Conservation (phyloP, 257 asterid species). For the Fraxinus anomala region DNA sequence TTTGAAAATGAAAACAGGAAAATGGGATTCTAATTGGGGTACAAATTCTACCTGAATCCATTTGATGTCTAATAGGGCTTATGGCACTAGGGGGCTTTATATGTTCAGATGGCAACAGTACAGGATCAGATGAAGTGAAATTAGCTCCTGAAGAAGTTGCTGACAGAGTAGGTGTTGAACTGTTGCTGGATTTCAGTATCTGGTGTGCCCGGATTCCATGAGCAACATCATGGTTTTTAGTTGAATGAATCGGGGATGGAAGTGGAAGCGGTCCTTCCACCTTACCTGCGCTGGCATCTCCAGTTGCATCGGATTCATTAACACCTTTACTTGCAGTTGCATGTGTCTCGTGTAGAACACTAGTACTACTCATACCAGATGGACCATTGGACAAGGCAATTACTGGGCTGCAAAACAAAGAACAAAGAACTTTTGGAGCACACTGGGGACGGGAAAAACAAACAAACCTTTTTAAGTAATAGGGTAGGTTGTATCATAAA, state of each 20-base stretch:
- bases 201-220: conserved; percentile 31
- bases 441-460: background rate
- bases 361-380: conserved; percentile 42
- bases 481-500: conserved; percentile 1
- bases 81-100: conserved; percentile 37
- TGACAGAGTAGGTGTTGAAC: conserved; percentile 33
- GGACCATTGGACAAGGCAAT: conserved; percentile 50
- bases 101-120: conserved; percentile 50
- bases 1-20: conserved; percentile 8
- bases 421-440: conserved; percentile 23
- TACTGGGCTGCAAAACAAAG: conserved; percentile 54
- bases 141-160: conserved; percentile 41
- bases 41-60: conserved; percentile 43
- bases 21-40: conserved; percentile 29
- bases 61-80: conserved; percentile 39
- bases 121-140: conserved; percentile 51
- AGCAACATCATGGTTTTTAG: conserved; percentile 30
- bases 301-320: conserved; percentile 27
- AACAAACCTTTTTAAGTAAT: conserved; percentile 6
- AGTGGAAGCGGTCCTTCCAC: conserved; percentile 37
- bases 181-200: conserved; percentile 35
- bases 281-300: conserved; percentile 33
- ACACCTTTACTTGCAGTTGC: conserved; percentile 32
- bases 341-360: conserved; percentile 32
- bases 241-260: conserved; percentile 38